A percentile compares a stretch with the other conserved stretches of the same genome.
phyloP scores from a whole-genome alignment of 495 filamentous ascomycete species.

The Podospora australis region DNA sequence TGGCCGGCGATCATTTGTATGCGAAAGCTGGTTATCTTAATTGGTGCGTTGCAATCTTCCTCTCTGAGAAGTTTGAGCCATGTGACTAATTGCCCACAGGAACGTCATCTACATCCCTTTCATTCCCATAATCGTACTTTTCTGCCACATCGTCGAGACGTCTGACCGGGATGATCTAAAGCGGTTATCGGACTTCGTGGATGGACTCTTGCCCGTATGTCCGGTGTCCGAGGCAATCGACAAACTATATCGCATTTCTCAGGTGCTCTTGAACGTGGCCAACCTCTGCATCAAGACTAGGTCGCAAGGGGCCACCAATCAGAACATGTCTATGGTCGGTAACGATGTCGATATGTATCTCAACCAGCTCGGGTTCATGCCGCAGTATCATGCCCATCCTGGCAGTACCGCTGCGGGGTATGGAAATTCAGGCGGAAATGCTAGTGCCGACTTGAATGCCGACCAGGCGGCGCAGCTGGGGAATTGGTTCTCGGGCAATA shows the following conservation, averaged over 20 bases:
- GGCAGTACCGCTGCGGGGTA: neutral
- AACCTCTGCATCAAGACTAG: slow-evolving; percentile 57
- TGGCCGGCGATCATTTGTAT: slow-evolving; percentile 39
- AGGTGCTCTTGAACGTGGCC: slow-evolving; percentile 56
- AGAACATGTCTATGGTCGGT: slow-evolving; percentile 43
- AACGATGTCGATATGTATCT: slow-evolving; percentile 62
- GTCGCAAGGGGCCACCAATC: slow-evolving; percentile 35
- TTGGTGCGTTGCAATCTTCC: slow-evolving; percentile 39
- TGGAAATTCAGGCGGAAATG: neutral
- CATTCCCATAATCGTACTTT: slow-evolving; percentile 62
- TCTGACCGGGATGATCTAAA: slow-evolving; percentile 41
- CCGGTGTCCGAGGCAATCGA: slow-evolving; percentile 49
- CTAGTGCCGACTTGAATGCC: slow-evolving; percentile 13
- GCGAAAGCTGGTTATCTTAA: slow-evolving; percentile 54
- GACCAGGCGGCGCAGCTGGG: slow-evolving; percentile 45
- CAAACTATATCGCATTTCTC: slow-evolving; percentile 54
- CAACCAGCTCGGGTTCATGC: slow-evolving; percentile 56
- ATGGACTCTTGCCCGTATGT: slow-evolving; percentile 47
- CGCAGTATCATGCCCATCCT: slow-evolving; percentile 19
- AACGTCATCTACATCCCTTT: slow-evolving; percentile 60
- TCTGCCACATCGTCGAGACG: slow-evolving; percentile 59
- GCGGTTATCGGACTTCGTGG: slow-evolving; percentile 50
- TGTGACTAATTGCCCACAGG: slow-evolving; percentile 34
- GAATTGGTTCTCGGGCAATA: slow-evolving; percentile 64
- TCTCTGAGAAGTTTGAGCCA: neutral